Evolutionary conservation across 2,329 filamentous ascomycete species (phyloP), one percentile per base, ranked within the genome.

Genomic region (Pseudonectria foliicola): DNA sequence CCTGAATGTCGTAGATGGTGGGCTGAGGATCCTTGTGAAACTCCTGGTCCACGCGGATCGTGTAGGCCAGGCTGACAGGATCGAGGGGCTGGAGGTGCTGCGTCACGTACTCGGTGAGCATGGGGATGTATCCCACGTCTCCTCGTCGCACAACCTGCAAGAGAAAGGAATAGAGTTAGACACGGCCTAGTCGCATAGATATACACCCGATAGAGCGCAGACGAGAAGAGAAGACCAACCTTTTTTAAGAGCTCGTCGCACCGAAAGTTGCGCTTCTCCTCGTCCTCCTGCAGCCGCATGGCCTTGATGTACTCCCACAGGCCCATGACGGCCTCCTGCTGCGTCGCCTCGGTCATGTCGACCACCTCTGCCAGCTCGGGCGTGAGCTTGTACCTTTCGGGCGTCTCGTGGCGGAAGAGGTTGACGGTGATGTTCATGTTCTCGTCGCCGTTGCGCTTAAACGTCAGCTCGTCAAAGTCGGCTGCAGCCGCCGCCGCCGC

Each of bases 221-320:
- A 21, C 15, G 26, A 14, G 23, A 31, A 25, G 12, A n/a, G 12
- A n/a, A 30, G 10, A 42, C 75, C 54, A 64, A 94, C 87, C 61
- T 77, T 77, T 63, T 76, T 82, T 34, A 98, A 61, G 30, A 81
- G 72, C 28, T 89, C 82, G 55, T 98, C 90, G 55, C 92, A 96
- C 26, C 85, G 82, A 50, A 98, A 90, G 41, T 85, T 84, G 42
- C 92, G 77, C 67, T 92, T 92, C 57, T 98, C 92, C 40, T 96
- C 90, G 45, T 95, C 89, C 56, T 95, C 90, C 58, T 94, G 87
- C 30, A 98, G 68, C 13, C 82, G 80, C 69, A 85, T 84, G 13
- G 85, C 72, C 49, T 86, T 82, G 46, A 95, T 85, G 53, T 98
- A 98, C 56, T 95, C 89, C 87, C 89, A 98, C 23, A 98, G 75